A percentile compares a stretch with the other conserved stretches of the same genome.
These are phyloP conservation scores for Rhodotorula diobovata DNA, from an alignment of 768 basidiomycete species.

Conservation along the genomic window DNA sequence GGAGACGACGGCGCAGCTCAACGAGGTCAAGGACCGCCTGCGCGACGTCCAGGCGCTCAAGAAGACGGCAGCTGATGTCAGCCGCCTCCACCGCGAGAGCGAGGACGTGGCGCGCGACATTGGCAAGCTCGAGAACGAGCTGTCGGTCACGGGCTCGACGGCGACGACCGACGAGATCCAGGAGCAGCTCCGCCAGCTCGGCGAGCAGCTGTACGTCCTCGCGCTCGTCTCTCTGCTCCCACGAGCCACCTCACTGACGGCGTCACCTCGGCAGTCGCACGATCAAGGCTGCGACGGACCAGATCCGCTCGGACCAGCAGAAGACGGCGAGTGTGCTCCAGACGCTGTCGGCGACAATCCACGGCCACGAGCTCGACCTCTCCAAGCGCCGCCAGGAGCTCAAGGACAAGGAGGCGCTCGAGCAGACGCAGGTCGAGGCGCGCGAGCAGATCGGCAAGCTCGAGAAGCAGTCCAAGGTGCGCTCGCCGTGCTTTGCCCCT, in stretches of 20 bases:
- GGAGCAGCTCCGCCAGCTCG: constrained; percentile 62
- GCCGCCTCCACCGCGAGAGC: constrained; percentile 54
- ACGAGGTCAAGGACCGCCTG: constrained; percentile 29
- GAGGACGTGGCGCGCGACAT: constrained; percentile 60
- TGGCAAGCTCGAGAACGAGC: constrained; percentile 60
- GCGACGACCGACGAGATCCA: constrained; percentile 85
- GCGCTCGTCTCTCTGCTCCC: not conserved
- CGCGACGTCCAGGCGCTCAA: constrained; percentile 58
- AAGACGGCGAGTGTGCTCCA: constrained; percentile 15
- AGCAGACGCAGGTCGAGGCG: constrained; percentile 46
- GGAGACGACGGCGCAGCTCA: constrained; percentile 52
- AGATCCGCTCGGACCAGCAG: constrained; percentile 30
- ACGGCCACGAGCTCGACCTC: constrained; percentile 35
- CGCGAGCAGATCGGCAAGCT: constrained; percentile 57
- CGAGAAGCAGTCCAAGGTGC: constrained; percentile 66
- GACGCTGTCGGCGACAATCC: constrained; percentile 22
- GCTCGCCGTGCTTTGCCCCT: not conserved
- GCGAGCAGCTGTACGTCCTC: constrained; percentile 60
- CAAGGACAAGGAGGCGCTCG: constrained; percentile 37
- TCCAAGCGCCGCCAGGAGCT: constrained; percentile 30
- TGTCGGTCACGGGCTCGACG: constrained; percentile 66
- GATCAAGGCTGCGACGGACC: constrained; percentile 39
- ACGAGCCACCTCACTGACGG: not conserved
- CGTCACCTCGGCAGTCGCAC: constrained; percentile 58
- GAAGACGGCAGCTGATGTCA: constrained; percentile 59